phyloP scores from a whole-genome alignment of 495 filamentous ascomycete genomes.

The Hypoxylon rickii region DNA sequence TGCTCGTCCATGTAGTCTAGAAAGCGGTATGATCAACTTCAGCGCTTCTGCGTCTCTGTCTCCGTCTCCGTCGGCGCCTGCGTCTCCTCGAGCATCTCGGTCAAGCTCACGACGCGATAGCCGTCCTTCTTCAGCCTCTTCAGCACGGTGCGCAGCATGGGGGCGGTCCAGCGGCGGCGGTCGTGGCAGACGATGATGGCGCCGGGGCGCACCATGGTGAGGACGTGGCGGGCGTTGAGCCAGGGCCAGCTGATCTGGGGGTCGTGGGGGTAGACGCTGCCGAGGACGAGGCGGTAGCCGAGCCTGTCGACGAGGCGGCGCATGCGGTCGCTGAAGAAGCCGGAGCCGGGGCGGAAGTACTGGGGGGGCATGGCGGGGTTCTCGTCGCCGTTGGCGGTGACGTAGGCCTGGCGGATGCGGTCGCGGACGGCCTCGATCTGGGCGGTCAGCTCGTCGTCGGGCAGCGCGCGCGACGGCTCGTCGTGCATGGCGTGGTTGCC shows the following conservation, averaged over 20 bases:
- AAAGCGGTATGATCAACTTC: too few species aligned
- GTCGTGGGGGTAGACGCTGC: conserved; percentile 86
- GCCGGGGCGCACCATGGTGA: conserved; percentile 76
- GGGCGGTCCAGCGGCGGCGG: conserved; percentile 73
- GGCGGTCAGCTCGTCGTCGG: conserved; percentile 43
- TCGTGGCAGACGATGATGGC: conserved; percentile 85
- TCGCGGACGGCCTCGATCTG: conserved; percentile 52
- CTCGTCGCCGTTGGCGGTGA: conserved; percentile 36
- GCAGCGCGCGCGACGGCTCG: conserved; percentile 63
- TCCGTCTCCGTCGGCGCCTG: too few species aligned
- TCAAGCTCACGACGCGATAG: conserved; percentile 71
- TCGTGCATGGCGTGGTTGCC: conserved; percentile 88
- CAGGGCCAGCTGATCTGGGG: conserved; percentile 69
- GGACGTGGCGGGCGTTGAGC: conserved; percentile 77
- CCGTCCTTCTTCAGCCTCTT: conserved; percentile 69
- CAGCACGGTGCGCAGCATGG: conserved; percentile 73
- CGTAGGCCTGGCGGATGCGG: conserved; percentile 61
- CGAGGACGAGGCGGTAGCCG: conserved; percentile 71
- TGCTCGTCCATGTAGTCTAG: too few species aligned
- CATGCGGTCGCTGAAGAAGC: conserved; percentile 75
- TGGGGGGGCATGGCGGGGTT: conserved; percentile 41
- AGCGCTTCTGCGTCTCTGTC: conserved; percentile 8
- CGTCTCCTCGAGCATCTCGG: conserved; percentile 58
- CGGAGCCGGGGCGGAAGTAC: conserved; percentile 80
- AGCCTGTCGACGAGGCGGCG: conserved; percentile 55